A percentile compares a stretch with the other conserved stretches of the same genome.
These are phyloP conservation scores for Podochytrium sp. DNA, from an alignment of 192 early-diverging fungal genomes.

Conservation along the genomic window DNA sequence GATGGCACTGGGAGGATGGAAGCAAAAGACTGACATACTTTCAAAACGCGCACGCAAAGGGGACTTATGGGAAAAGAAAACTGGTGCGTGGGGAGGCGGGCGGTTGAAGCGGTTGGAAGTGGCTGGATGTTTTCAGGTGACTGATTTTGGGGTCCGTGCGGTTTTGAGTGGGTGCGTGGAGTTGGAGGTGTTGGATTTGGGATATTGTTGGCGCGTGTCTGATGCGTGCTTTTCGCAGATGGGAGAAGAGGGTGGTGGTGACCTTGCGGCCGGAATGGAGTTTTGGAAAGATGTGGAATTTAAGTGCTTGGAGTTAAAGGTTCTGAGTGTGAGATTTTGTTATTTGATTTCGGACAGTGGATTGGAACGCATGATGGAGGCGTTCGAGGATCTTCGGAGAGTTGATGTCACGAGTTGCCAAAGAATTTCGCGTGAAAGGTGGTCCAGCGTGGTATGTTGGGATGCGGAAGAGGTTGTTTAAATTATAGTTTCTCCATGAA, in stretches of 20 bases:
- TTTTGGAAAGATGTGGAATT: not conserved
- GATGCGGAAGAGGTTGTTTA: not conserved
- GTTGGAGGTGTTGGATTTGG: constrained; percentile 26
- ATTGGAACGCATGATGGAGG: not conserved
- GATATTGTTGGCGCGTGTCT: constrained; percentile 29
- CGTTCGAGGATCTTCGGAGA: not conserved
- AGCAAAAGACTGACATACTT: not conserved
- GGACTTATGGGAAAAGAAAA: not conserved
- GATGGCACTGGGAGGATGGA: constrained; percentile 1
- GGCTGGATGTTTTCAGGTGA: constrained; percentile 31
- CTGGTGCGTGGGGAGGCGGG: not conserved
- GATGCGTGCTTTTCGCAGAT: constrained; percentile 11
- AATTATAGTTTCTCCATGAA: too few relatives aligned
- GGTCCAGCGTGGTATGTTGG: not conserved
- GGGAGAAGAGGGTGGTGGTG: not conserved
- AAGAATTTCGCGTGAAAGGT: not conserved
- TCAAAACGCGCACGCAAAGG: not conserved
- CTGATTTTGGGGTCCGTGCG: constrained; percentile 10
- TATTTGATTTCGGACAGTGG: constrained; percentile 22
- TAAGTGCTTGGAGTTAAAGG: not conserved
- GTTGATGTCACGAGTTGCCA: constrained; percentile 30
- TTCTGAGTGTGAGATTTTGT: constrained; percentile 13
- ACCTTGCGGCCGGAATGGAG: not conserved
- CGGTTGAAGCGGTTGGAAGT: constrained; percentile 1
- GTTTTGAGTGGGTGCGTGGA: constrained; percentile 9